Conservation (phyloP, 2,329 filamentous ascomycete genomes). For the Camillea tinctor region DNA sequence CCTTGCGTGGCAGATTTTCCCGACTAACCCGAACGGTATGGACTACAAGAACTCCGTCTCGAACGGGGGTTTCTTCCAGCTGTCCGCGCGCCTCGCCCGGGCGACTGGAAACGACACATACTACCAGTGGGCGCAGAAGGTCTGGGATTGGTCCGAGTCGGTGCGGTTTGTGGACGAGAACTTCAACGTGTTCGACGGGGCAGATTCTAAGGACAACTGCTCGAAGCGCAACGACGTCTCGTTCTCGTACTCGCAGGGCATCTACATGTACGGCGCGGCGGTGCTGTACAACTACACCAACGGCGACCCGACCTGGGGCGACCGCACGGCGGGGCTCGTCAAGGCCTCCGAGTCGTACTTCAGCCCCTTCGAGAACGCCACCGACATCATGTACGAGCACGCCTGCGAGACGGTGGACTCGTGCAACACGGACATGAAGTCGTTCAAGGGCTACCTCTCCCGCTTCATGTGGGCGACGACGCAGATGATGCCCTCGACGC, state of each 20-base stretch:
- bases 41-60: slow-evolving; percentile 81
- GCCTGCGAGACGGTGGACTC: slow-evolving; percentile 59
- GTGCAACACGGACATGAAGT: slow-evolving; percentile 64
- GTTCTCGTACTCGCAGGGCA: slow-evolving; percentile 66
- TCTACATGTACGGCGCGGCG: slow-evolving; percentile 64
- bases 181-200: slow-evolving; percentile 62
- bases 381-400: slow-evolving; percentile 63
- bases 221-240: slow-evolving; percentile 49
- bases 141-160: slow-evolving; percentile 63
- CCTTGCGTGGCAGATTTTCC: slow-evolving; percentile 78
- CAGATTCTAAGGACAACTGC: slow-evolving; percentile 55
- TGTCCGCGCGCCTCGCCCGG: slow-evolving; percentile 72
- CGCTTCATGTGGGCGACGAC: slow-evolving; percentile 63
- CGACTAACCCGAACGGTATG: slow-evolving; percentile 69
- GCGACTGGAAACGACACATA: slow-evolving; percentile 68
- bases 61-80: slow-evolving; percentile 81
- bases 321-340: slow-evolving; percentile 52
- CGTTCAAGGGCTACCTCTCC: slow-evolving; percentile 67
- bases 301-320: slow-evolving; percentile 50
- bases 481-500: slow-evolving; percentile 55
- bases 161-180: slow-evolving; percentile 56
- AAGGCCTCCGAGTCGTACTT: slow-evolving; percentile 50
- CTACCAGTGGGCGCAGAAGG: slow-evolving; percentile 62
- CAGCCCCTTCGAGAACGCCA: slow-evolving; percentile 48
- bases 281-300: slow-evolving; percentile 61